These are phyloP conservation scores for Trametes pubescens DNA, from an alignment of 1,284 basidiomycete genomes.

Conservation along the genomic window DNA sequence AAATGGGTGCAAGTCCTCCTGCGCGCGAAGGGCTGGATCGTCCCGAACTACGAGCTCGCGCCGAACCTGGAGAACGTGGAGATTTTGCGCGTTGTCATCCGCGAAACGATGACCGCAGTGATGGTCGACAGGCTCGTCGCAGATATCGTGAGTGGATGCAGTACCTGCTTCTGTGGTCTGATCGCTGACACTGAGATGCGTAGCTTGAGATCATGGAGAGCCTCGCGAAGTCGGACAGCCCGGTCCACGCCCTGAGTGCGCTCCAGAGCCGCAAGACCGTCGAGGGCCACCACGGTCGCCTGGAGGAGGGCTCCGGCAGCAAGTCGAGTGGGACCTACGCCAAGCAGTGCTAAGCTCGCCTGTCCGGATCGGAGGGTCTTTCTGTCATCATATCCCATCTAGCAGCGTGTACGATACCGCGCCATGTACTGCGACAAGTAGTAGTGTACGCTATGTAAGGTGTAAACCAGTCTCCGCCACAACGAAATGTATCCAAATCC, in stretches of 20 bases:
- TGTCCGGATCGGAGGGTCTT: too few relatives aligned
- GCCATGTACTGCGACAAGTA: not conserved
- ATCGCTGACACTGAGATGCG: conserved; percentile 3
- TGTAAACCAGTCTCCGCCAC: too few relatives aligned
- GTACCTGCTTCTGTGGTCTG: not conserved
- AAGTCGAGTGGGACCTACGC: conserved; percentile 68
- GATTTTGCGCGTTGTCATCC: conserved; percentile 88
- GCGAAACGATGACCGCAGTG: conserved; percentile 75
- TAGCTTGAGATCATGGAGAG: conserved; percentile 70
- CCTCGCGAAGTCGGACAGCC: conserved; percentile 53
- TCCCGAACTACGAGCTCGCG: conserved; percentile 87
- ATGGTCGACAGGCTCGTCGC: conserved; percentile 69
- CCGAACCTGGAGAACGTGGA: conserved; percentile 74
- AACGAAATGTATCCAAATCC: too few relatives aligned
- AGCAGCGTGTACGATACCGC: not conserved
- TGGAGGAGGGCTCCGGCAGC: conserved; percentile 55
- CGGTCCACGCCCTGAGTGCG: conserved; percentile 59
- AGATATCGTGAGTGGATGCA: conserved; percentile 59
- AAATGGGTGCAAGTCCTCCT: conserved; percentile 89
- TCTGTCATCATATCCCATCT: not conserved
- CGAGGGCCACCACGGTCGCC: conserved; percentile 46
- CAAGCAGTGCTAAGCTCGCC: conserved; percentile 60
- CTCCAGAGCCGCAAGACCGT: conserved; percentile 48
- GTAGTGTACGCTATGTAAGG: too few relatives aligned
- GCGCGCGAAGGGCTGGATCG: conserved; percentile 85